Evolutionary conservation across 2,329 filamentous ascomycete species (phyloP).

Genomic region (Colletotrichum tamarilloi): DNA sequence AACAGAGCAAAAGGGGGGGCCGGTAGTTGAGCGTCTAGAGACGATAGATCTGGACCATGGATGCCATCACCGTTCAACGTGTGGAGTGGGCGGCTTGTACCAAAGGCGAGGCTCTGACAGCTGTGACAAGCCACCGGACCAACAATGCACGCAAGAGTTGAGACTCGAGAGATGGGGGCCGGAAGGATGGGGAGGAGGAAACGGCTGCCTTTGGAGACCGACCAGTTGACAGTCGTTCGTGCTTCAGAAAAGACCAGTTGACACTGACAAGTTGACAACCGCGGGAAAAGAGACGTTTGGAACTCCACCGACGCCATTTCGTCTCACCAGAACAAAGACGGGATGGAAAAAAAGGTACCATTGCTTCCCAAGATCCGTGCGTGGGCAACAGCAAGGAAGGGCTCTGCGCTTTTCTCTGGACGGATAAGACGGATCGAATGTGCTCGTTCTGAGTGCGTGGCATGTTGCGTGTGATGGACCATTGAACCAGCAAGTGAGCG

Average conservation of each 20-base stretch:
- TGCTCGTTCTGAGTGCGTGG: not conserved
- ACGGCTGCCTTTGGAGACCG: not conserved
- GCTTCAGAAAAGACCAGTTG: not conserved
- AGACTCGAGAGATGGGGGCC: not conserved
- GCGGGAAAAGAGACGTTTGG: not conserved
- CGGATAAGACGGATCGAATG: not conserved
- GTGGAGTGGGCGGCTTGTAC: not conserved
- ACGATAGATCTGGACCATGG: not conserved
- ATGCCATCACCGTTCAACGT: not conserved
- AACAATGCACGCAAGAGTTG: not conserved
- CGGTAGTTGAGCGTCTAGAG: not conserved
- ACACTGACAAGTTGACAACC: slow-evolving; percentile 1
- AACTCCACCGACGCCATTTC: not conserved
- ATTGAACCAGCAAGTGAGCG: not conserved
- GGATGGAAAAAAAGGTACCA: slow-evolving; percentile 15
- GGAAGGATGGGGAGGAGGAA: not conserved
- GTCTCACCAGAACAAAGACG: not conserved
- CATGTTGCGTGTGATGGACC: slow-evolving; percentile 1
- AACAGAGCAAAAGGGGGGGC: slow-evolving; percentile 1
- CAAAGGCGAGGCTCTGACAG: not conserved
- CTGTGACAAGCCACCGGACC: slow-evolving; percentile 1
- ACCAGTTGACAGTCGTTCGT: slow-evolving; percentile 1
- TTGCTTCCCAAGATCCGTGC: not conserved
- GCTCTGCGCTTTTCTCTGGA: not conserved
- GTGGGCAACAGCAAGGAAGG: not conserved